Conservation (phyloP, 331 rosid species). For the Phaseolus coccineus region DNA sequence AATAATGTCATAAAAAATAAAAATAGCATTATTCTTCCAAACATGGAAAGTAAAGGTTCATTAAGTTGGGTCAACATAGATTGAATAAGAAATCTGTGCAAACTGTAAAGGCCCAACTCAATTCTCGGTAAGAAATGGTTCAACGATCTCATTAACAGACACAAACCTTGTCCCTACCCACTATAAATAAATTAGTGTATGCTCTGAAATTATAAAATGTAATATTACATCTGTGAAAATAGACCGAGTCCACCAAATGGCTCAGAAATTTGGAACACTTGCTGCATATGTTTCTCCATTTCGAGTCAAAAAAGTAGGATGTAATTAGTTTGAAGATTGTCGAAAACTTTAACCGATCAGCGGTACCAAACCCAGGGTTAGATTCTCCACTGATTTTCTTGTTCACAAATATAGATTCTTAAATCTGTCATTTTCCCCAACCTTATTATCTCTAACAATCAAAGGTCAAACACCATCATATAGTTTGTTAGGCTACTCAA, state of each 20-base stretch:
- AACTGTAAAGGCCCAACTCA: neutral
- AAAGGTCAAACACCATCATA: constrained; percentile 35
- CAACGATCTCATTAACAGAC: neutral
- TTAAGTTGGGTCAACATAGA: neutral
- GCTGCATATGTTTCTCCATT: constrained; percentile 1
- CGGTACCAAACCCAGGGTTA: neutral
- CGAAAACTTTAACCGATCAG: neutral
- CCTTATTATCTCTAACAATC: constrained; percentile 33
- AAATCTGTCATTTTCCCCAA: constrained; percentile 40
- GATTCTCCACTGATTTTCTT: constrained; percentile 30
- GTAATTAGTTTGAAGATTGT: neutral
- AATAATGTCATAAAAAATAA: neutral
- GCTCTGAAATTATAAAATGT: too few species aligned
- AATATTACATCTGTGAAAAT: neutral
- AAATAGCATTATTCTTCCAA: neutral
- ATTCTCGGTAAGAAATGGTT: constrained; percentile 12
- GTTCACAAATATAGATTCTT: constrained; percentile 21
- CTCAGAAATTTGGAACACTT: neutral
- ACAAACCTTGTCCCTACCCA: constrained; percentile 1
- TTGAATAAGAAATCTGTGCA: neutral
- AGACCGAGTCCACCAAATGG: neutral
- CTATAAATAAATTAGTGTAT: too few species aligned
- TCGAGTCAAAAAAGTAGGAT: constrained; percentile 2
- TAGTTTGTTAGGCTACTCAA: neutral
- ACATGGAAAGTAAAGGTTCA: neutral